Evolutionary conservation across 495 filamentous ascomycete species (phyloP).

Genomic region (Aspergillus sclerotioniger): DNA sequence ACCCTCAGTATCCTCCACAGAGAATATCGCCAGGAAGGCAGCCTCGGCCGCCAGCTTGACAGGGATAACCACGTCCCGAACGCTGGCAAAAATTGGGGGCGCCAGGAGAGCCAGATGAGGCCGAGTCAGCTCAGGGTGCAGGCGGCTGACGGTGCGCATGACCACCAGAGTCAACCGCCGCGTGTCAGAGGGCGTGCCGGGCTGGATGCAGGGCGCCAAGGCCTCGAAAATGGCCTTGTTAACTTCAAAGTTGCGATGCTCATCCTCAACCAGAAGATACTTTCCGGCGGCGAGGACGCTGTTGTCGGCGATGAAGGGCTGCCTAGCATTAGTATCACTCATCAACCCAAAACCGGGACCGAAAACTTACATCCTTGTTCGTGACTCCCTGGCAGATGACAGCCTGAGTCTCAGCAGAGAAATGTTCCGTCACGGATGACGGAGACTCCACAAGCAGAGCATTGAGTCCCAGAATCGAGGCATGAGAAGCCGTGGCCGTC

Average conservation of each 20-base stretch:
- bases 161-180: constrained; percentile 88
- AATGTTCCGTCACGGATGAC: constrained; percentile 59
- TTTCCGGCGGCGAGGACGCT: constrained; percentile 93
- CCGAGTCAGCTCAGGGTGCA: constrained; percentile 69
- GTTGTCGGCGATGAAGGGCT: constrained; percentile 85
- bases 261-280: constrained; percentile 68
- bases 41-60: constrained; percentile 95
- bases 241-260: constrained; percentile 53
- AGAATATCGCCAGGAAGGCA: constrained; percentile 91
- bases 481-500: constrained; percentile 62
- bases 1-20: constrained; percentile 79
- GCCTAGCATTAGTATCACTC: constrained; percentile 21
- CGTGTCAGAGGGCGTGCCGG: constrained; percentile 74
- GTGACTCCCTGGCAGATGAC: constrained; percentile 79
- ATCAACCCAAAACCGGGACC: not conserved
- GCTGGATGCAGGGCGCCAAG: constrained; percentile 68
- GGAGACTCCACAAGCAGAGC: constrained; percentile 80
- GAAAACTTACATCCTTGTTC: constrained; percentile 62
- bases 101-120: constrained; percentile 77
- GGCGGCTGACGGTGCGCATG: constrained; percentile 76
- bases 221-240: constrained; percentile 77
- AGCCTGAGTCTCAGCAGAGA: constrained; percentile 67
- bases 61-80: constrained; percentile 91
- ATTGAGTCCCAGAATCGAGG: constrained; percentile 80
- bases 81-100: constrained; percentile 81